Evolutionary conservation across 495 filamentous ascomycete genomes (phyloP), one percentile per base, ranked within the genome.

Genomic region (Penicillium fimorum): DNA sequence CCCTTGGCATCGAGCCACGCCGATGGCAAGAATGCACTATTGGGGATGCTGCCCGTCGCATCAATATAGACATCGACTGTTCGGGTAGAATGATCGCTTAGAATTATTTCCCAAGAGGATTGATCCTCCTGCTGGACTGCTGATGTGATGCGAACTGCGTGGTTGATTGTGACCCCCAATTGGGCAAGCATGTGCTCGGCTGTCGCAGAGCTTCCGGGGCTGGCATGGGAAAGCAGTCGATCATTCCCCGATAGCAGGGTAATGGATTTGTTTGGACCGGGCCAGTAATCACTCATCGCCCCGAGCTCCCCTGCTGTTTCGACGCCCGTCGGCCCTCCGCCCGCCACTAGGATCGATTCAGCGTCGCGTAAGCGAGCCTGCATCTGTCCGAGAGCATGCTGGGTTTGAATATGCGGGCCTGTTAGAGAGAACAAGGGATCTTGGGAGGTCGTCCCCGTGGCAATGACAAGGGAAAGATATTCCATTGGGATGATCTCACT

Each of bases 1-100:
- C 41, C 41, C 41, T 22, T 44, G 15, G 41, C 41, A 22, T 44
- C 41, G 41, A 44, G 41, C 41, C 41, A 44, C n/a, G n/a, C 41
- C 41, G 10, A 22, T 11, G 41, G 41, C 41, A 44, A 22, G 41
- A 44, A 44, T 9, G 41, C 41, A 44, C 5, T 44, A 44, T 44
- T 44, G n/a, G 41, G 41, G 15, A 18, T 18, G 18, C 41, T 20
- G 41, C 41, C 41, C 18, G 41, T 44, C 18, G 41, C 41, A 22
- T 44, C 41, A 18, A 44, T 44, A 11, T 44, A 44, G 41, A 44
- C 41, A 22, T 44, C 41, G 18, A 44, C 41, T 44, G 17, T 11
- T 9, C 17, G 41, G 18, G 41, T 44, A 11, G 41, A 44, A 8
- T 44, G 5, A 22, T 44, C 41, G 41, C 41, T 44, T 18, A 44